A percentile compares a stretch with the other conserved stretches of the same genome.
Evolutionary conservation across 2,329 filamentous ascomycete genomes (phyloP).

Genomic region (Akanthomyces lecanii): DNA sequence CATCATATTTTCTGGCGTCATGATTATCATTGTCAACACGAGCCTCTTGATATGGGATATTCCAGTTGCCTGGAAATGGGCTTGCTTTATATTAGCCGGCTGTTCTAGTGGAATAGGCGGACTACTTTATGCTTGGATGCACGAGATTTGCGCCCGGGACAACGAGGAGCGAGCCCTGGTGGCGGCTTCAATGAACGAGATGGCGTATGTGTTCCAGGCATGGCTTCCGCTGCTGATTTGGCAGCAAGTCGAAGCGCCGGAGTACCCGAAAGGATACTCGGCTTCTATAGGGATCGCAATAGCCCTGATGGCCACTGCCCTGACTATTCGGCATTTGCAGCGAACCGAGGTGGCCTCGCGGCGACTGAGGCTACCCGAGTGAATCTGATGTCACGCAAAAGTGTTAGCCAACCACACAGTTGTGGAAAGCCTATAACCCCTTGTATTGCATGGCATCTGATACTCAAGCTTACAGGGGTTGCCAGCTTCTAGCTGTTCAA

Average conservation of each 20-base stretch:
- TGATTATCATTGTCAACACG: constrained; percentile 38
- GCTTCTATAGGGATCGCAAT: constrained; percentile 48
- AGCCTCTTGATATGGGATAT: constrained; percentile 43
- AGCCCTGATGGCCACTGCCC: constrained; percentile 46
- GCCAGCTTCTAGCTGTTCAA: too few species aligned
- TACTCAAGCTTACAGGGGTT: too few species aligned
- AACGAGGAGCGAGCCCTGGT: constrained; percentile 65
- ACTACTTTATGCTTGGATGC: constrained; percentile 45
- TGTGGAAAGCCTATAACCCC: too few species aligned
- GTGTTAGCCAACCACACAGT: too few species aligned
- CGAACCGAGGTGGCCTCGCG: constrained; percentile 21
- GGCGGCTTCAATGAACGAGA: constrained; percentile 62
- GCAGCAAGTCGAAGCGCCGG: constrained; percentile 59
- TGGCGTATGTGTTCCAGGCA: constrained; percentile 65
- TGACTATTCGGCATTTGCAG: constrained; percentile 45
- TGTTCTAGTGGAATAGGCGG: constrained; percentile 47
- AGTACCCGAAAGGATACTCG: constrained; percentile 57
- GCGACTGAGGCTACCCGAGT: background rate
- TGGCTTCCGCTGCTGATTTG: constrained; percentile 65
- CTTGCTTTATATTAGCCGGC: constrained; percentile 53
- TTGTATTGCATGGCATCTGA: too few species aligned
- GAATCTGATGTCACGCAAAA: background rate
- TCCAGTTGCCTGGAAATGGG: constrained; percentile 56
- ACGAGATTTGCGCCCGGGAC: constrained; percentile 46
- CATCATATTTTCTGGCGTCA: constrained; percentile 51